Base-by-base conservation (phyloP, 2,329 filamentous ascomycete genomes). In the Curvularia lunata region DNA sequence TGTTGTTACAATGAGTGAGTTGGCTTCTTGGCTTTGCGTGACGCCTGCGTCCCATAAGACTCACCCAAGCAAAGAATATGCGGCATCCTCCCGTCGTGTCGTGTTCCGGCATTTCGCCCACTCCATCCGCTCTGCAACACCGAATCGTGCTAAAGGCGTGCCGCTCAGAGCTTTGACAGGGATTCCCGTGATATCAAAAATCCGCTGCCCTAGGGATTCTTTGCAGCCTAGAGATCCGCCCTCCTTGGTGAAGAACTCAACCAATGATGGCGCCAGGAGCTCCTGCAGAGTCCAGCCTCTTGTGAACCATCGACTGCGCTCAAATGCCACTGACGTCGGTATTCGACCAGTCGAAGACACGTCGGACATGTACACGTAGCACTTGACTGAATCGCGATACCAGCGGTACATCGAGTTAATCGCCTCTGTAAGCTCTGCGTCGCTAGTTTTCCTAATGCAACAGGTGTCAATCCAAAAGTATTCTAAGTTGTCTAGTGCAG, bases 271-370 rank as follows among this genome's bases (percentile, higher is more conserved):
- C 0, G 57, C 45, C 12, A 60, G 50, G 7, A 57, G 49, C 21
- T 60, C 57, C 27, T 60, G 49, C 2, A 56, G 48, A 1, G 53
- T 59, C 57, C 45, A 58, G 4, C 51, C 55, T 21, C 45, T 46
- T 0, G 23, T 58, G 16, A 58, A n/a, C n/a, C n/a, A n/a, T n/a
- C n/a, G n/a, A n/a, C n/a, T n/a, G n/a, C n/a, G n/a, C n/a, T n/a
- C n/a, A n/a, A n/a, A n/a, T n/a, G n/a, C n/a, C n/a, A n/a, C n/a
- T n/a, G n/a, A n/a, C n/a, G n/a, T n/a, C n/a, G n/a, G n/a, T n/a
- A n/a, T n/a, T n/a, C n/a, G n/a, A n/a, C n/a, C n/a, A n/a, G n/a
- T n/a, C n/a, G n/a, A n/a, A n/a, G 42, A n/a, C 28, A 45, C 42
- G 28, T 59, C 57, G 9, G 54, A 40, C 4, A 59, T 37, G 42